Percentiles rank a stretch among this genome's conserved stretches.
These are phyloP conservation scores for Podila epicladia DNA, from an alignment of 192 early-diverging fungal genomes.

Conservation along the genomic window DNA sequence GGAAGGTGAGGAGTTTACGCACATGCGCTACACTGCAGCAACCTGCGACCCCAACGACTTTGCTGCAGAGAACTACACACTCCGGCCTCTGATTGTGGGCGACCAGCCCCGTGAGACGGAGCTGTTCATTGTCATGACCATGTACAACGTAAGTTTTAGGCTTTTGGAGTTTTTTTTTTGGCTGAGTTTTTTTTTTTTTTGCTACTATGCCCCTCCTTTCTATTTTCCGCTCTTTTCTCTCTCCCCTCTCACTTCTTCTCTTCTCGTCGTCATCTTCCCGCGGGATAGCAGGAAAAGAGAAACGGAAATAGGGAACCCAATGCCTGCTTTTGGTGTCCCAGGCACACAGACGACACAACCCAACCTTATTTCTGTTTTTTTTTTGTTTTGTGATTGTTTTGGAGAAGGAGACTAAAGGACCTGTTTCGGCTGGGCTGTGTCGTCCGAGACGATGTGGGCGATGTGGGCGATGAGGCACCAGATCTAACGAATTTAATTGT, in stretches of 20 bases:
- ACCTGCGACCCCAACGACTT: slow-evolving; percentile 92
- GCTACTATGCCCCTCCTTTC: not conserved
- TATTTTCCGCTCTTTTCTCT: slow-evolving; percentile 1
- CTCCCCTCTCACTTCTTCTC: not conserved
- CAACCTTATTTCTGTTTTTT: not conserved
- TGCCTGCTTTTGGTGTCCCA: not conserved
- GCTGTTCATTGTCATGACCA: slow-evolving; percentile 86
- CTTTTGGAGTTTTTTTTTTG: slow-evolving; percentile 3
- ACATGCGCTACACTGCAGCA: slow-evolving; percentile 94
- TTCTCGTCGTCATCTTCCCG: not conserved
- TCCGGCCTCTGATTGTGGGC: slow-evolving; percentile 68
- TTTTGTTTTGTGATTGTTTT: too few species aligned
- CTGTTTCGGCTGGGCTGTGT: too few species aligned
- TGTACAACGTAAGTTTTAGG: slow-evolving; percentile 70
- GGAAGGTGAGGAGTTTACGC: slow-evolving; percentile 84
- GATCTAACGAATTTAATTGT: too few species aligned
- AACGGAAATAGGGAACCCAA: slow-evolving; percentile 1
- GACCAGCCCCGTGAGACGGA: slow-evolving; percentile 67
- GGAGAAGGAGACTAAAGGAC: too few species aligned
- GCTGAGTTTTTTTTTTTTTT: slow-evolving; percentile 13
- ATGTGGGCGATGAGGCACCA: too few species aligned
- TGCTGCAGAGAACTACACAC: slow-evolving; percentile 72
- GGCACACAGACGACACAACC: not conserved
- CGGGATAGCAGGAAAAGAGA: not conserved
- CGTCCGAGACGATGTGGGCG: too few species aligned